Percentiles rank a stretch among this genome's conserved stretches.
Evolutionary conservation across 1,284 basidiomycete species (phyloP).

Genomic region (Leccinum fuscescens): DNA sequence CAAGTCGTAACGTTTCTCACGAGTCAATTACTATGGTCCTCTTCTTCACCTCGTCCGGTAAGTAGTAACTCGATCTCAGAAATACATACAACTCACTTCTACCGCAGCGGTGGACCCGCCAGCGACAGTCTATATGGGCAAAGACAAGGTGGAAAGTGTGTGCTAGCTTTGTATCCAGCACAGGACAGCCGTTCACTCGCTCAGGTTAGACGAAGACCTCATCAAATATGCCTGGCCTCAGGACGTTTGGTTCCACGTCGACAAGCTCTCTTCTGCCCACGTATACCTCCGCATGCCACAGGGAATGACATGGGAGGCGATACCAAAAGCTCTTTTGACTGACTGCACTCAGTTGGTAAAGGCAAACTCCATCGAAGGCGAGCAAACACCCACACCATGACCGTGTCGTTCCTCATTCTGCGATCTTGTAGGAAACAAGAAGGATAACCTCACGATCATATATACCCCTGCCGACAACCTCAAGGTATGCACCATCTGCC

Average conservation of each 20-base stretch:
- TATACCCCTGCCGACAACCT: constrained; percentile 91
- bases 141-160: constrained; percentile 95
- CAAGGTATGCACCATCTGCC: constrained; percentile 54
- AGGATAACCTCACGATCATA: constrained; percentile 90
- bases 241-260: constrained; percentile 81
- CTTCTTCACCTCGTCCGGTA: constrained; percentile 68
- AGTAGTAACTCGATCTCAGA: constrained; percentile 4
- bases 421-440: constrained; percentile 81
- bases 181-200: constrained; percentile 14
- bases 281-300: constrained; percentile 89
- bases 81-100: background rate
- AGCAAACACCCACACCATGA: constrained; percentile 11
- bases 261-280: constrained; percentile 92
- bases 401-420: background rate
- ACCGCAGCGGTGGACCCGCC: constrained; percentile 57
- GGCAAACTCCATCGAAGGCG: constrained; percentile 96
- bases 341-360: constrained; percentile 96
- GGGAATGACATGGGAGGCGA: constrained; percentile 81
- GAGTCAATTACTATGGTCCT: constrained; percentile 48
- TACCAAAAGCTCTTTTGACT: constrained; percentile 75
- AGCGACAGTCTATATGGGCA: constrained; percentile 88
- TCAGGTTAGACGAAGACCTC: constrained; percentile 80
- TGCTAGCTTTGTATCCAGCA: constrained; percentile 14
- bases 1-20: background rate
- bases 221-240: constrained; percentile 89